phyloP scores from a whole-genome alignment of 2,329 filamentous ascomycete species.

The Lachnellula arida region DNA sequence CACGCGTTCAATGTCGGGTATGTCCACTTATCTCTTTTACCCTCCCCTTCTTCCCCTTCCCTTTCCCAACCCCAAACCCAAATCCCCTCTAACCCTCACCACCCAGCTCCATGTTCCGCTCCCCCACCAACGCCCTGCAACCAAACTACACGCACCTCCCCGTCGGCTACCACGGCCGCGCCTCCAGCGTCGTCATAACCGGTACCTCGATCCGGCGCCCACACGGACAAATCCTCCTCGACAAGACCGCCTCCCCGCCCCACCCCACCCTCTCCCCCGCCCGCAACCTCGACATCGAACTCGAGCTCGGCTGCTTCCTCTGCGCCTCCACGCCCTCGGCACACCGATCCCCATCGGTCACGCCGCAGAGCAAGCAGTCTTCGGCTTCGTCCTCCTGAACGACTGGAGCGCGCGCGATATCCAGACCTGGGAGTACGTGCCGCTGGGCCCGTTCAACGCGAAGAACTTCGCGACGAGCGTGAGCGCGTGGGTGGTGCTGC shows the following conservation, averaged over 20 bases:
- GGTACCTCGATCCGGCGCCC: slow-evolving; percentile 60
- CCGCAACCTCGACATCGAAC: slow-evolving; percentile 69
- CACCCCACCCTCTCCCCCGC: slow-evolving; percentile 59
- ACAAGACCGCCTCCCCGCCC: slow-evolving; percentile 58
- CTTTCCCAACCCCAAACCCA: background rate
- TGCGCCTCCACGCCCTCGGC: slow-evolving; percentile 61
- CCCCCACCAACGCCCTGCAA: slow-evolving; percentile 66
- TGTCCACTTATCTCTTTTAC: background rate
- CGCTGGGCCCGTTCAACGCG: slow-evolving; percentile 74
- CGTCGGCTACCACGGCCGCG: slow-evolving; percentile 75
- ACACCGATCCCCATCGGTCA: slow-evolving; percentile 55
- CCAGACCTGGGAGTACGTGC: slow-evolving; percentile 80
- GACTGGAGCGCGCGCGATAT: slow-evolving; percentile 85
- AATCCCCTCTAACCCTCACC: background rate
- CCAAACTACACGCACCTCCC: slow-evolving; percentile 79
- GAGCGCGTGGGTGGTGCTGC: slow-evolving; percentile 72
- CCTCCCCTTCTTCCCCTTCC: background rate
- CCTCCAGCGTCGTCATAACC: slow-evolving; percentile 69
- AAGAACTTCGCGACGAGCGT: slow-evolving; percentile 82
- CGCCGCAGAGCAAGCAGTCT: slow-evolving; percentile 63
- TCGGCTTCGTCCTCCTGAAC: slow-evolving; percentile 78
- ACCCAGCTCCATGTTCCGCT: slow-evolving; percentile 64
- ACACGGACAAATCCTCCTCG: slow-evolving; percentile 66
- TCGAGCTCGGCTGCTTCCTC: slow-evolving; percentile 75
- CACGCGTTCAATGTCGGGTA: slow-evolving; percentile 60